Evolutionary conservation across 2,329 filamentous ascomycete species (phyloP), one percentile per base, ranked within the genome.

Genomic region (Rhynchosporium secalis): DNA sequence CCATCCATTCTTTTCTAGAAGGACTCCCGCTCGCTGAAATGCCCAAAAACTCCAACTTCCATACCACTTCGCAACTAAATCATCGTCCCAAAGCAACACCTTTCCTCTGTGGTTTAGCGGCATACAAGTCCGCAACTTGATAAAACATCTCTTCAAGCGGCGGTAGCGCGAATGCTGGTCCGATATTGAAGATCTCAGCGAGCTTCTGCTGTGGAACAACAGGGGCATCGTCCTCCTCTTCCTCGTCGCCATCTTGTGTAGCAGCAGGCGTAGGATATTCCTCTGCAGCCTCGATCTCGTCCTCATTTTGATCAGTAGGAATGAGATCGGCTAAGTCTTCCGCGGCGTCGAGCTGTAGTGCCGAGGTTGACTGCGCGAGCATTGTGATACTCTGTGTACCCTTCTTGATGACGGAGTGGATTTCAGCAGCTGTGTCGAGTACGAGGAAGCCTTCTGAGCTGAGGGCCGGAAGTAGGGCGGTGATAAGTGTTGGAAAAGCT

Each of bases 81-180:
- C 55, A 38, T 4, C 43, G 8, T 20, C 5, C 45, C 43, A 15
- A 41, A 48, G 26, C 56, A 15, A 58, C 33, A 48, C 28, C 46
- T n/a, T 61, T 40, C 33, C 40, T 29, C 4, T 79, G 68, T 13
- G 84, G 80, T 73, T 84, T 87, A 64, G 82, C 78, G 1, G 83
- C 82, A 72, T 89, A 86, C 66, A 91, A 72, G 4, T 79, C 83
- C 12, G 88, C 83, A 45, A 94, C 86, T 74, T 86, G 85, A 74
- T 88, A 86, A 72, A 93, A 92, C 77, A 91, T 83, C 65, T 92
- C 89, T 74, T 89, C 86, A 28, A 93, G 83, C 10, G 88, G 85
- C 28, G 88, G 86, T 70, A 89, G 82, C 0, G 88, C 86, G 71
- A 89, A 89, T 3, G 86, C 83, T 2, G 87, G 86, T 2, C 85